phyloP scores from a whole-genome alignment of 2,329 filamentous ascomycete genomes.

The Cladosporium sp. region DNA sequence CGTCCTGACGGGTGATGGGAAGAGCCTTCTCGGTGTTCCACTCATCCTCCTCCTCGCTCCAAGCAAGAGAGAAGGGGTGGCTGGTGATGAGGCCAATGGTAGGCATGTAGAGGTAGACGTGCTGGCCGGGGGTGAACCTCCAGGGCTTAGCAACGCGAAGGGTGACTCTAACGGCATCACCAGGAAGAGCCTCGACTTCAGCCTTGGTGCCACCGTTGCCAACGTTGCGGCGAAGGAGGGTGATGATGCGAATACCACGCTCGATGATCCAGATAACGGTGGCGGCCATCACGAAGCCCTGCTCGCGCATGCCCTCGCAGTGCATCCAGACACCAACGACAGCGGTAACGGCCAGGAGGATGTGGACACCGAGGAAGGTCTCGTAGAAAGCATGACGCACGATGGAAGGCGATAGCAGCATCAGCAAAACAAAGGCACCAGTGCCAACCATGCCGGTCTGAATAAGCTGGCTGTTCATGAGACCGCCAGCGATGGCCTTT shows the following conservation, averaged over 20 bases:
- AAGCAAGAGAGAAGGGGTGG: conserved; percentile 75
- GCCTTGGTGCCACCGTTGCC: conserved; percentile 64
- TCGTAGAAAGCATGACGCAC: conserved; percentile 77
- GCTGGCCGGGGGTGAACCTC: conserved; percentile 69
- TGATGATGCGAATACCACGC: conserved; percentile 55
- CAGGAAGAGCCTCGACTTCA: conserved; percentile 69
- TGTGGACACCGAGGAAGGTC: conserved; percentile 70
- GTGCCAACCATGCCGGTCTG: conserved; percentile 61
- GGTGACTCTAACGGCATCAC: conserved; percentile 69
- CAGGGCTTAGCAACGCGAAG: conserved; percentile 72
- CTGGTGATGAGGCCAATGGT: conserved; percentile 67
- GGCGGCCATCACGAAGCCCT: conserved; percentile 58
- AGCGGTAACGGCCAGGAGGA: conserved; percentile 56
- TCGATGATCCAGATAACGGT: conserved; percentile 66
- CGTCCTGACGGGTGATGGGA: conserved; percentile 48
- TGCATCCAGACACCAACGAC: conserved; percentile 66
- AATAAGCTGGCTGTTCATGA: conserved; percentile 46
- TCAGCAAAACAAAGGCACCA: conserved; percentile 57
- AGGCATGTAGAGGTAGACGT: conserved; percentile 76
- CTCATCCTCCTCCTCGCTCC: conserved; percentile 61
- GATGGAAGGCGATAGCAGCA: conserved; percentile 65
- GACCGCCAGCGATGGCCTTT: conserved; percentile 39
- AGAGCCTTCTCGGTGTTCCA: conserved; percentile 41
- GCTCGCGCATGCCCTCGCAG: conserved; percentile 53
- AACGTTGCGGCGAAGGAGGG: conserved; percentile 62